phyloP scores from a whole-genome alignment of 1,284 basidiomycete genomes.

The Wallemia hederae region DNA sequence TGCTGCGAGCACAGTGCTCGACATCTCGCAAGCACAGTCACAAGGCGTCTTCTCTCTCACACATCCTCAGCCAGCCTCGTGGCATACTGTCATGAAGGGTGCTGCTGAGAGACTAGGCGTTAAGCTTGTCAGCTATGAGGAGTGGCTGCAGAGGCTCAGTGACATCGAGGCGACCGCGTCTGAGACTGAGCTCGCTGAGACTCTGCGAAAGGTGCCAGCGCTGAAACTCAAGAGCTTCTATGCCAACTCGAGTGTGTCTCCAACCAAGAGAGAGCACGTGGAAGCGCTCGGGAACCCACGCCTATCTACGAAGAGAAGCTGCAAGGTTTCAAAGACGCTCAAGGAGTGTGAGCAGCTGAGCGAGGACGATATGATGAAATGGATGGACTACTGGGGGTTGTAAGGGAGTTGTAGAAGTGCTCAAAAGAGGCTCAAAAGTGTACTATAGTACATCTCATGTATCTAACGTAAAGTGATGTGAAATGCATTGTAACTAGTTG shows the following conservation, averaged over 20 bases:
- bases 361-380: not conserved
- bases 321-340: not conserved
- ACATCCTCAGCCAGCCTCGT: not conserved
- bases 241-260: not conserved
- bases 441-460: too few species aligned
- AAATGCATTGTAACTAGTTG: not conserved
- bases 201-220: not conserved
- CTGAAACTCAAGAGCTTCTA: not conserved
- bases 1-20: not conserved
- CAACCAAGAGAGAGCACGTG: not conserved
- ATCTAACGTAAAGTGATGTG: not conserved
- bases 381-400: not conserved
- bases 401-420: too few species aligned
- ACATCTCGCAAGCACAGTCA: not conserved
- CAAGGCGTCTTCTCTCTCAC: not conserved
- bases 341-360: not conserved
- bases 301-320: not conserved
- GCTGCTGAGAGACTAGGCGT: not conserved
- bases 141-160: not conserved
- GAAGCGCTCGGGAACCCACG: not conserved
- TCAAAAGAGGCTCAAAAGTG: too few species aligned
- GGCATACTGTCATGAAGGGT: not conserved
- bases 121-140: not conserved
- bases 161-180: not conserved
- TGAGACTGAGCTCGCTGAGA: not conserved